Conservation (phyloP, 2,329 filamentous ascomycete species). For the Alternaria sp. region DNA sequence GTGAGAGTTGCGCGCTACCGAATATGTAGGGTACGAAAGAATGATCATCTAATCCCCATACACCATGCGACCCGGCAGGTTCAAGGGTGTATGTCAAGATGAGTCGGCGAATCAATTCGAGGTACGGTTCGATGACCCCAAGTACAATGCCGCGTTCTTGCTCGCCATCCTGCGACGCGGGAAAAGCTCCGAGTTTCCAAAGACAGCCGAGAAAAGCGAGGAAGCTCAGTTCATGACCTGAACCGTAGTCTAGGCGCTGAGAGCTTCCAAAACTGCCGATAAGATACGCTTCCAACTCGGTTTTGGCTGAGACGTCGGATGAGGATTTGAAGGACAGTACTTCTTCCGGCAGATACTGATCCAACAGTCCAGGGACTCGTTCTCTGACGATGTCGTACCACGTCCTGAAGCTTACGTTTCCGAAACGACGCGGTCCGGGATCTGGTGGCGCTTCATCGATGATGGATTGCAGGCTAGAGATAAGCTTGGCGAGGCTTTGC, state of each 20-base stretch:
- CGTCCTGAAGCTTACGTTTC: slow-evolving; percentile 85
- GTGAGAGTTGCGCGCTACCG: slow-evolving; percentile 86
- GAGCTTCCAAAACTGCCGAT: slow-evolving; percentile 86
- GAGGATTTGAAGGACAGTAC: slow-evolving; percentile 49
- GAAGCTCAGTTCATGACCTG: slow-evolving; percentile 94
- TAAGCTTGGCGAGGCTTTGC: slow-evolving; percentile 67
- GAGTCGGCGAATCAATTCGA: slow-evolving; percentile 78
- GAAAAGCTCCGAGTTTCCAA: slow-evolving; percentile 88
- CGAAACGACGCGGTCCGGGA: slow-evolving; percentile 84
- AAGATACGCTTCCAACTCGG: slow-evolving; percentile 80
- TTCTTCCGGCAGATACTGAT: slow-evolving; percentile 60
- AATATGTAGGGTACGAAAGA: slow-evolving; percentile 94
- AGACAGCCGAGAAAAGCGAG: slow-evolving; percentile 86
- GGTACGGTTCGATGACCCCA: slow-evolving; percentile 82
- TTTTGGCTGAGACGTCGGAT: slow-evolving; percentile 56
- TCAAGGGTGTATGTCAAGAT: slow-evolving; percentile 93
- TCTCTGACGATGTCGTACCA: slow-evolving; percentile 77
- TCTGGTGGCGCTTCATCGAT: slow-evolving; percentile 75
- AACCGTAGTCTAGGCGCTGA: slow-evolving; percentile 92
- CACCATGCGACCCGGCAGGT: slow-evolving; percentile 93
- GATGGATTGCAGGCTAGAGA: slow-evolving; percentile 50
- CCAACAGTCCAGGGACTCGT: slow-evolving; percentile 62
- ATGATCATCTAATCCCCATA: slow-evolving; percentile 99
- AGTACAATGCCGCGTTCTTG: slow-evolving; percentile 82
- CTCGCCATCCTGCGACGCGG: slow-evolving; percentile 59